Evolutionary conservation across 2,329 filamentous ascomycete genomes (phyloP).

Genomic region (Capronia epimyces): DNA sequence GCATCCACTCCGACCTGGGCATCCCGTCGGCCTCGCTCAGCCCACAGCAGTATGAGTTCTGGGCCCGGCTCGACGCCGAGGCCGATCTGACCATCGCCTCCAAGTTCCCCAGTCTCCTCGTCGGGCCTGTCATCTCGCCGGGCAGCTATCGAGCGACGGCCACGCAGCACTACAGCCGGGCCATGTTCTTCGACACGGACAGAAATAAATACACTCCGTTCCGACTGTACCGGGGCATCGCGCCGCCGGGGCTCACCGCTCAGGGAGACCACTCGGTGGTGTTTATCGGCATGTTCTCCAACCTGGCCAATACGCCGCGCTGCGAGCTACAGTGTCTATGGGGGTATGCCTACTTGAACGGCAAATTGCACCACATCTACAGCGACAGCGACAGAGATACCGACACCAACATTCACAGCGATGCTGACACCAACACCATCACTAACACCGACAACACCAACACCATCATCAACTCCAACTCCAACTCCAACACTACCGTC

Average conservation of each 20-base stretch:
- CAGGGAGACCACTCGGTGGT: conserved; percentile 42
- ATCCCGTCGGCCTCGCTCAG: conserved; percentile 37
- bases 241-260: conserved; percentile 37
- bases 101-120: conserved; percentile 36
- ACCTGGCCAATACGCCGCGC: conserved; percentile 41
- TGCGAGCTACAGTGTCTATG: conserved; percentile 50
- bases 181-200: conserved; percentile 16
- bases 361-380: conserved; percentile 37
- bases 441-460: neutral
- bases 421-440: neutral
- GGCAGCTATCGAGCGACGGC: conserved; percentile 36
- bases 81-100: conserved; percentile 47
- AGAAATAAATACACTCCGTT: conserved; percentile 31
- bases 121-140: conserved; percentile 35
- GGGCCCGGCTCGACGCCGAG: conserved; percentile 32
- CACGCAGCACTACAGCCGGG: conserved; percentile 15
- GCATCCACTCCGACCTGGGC: conserved; percentile 43
- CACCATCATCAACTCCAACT: neutral
- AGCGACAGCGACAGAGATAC: neutral
- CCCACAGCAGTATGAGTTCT: conserved; percentile 33
- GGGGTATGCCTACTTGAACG: conserved; percentile 58
- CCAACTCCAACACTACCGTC: neutral
- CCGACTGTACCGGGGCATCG: conserved; percentile 45
- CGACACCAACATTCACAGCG: neutral
- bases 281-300: conserved; percentile 46